A percentile compares a stretch with the other conserved stretches of the same genome.
phyloP scores from a whole-genome alignment of 2,329 filamentous ascomycete genomes.

The Neonectria magnoliae region DNA sequence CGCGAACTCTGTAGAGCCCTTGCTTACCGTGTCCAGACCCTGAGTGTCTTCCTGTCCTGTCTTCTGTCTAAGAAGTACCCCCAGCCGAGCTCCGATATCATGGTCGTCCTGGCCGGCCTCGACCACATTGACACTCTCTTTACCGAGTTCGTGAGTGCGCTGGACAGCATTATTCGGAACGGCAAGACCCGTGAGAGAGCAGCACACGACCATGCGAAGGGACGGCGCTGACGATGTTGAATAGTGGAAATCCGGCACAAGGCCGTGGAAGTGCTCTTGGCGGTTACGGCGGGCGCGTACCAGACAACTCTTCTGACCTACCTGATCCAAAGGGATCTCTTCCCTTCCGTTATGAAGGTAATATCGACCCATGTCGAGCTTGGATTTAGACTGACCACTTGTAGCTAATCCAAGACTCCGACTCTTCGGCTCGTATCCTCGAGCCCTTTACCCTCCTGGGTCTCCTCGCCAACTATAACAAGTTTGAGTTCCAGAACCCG shows the following conservation, averaged over 20 bases:
- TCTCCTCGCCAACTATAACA: slow-evolving; percentile 96
- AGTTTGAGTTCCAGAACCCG: slow-evolving; percentile 97
- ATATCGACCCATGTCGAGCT: slow-evolving; percentile 21
- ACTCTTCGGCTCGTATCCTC: slow-evolving; percentile 69
- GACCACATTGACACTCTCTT: slow-evolving; percentile 89
- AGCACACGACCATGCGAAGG: background rate
- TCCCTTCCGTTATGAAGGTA: slow-evolving; percentile 95
- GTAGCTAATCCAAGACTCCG: slow-evolving; percentile 83
- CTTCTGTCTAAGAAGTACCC: slow-evolving; percentile 90
- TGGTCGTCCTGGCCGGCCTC: slow-evolving; percentile 87
- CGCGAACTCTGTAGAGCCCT: slow-evolving; percentile 48
- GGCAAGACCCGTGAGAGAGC: slow-evolving; percentile 71
- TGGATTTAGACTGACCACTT: slow-evolving; percentile 4
- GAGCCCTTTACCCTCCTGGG: slow-evolving; percentile 86
- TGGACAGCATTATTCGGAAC: slow-evolving; percentile 85
- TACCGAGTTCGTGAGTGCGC: slow-evolving; percentile 83
- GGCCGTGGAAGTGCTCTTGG: slow-evolving; percentile 82
- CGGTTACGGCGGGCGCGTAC: slow-evolving; percentile 91
- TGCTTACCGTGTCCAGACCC: slow-evolving; percentile 68
- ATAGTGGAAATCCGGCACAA: slow-evolving; percentile 79
- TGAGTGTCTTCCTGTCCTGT: slow-evolving; percentile 86
- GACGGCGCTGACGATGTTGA: slow-evolving; percentile 39
- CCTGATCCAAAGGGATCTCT: slow-evolving; percentile 93
- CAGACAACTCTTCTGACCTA: slow-evolving; percentile 95
- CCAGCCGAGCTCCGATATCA: slow-evolving; percentile 94